Evolutionary conservation across 164 flowering plant genomes (phyloP).

Genomic region (Echeveria elegans): DNA sequence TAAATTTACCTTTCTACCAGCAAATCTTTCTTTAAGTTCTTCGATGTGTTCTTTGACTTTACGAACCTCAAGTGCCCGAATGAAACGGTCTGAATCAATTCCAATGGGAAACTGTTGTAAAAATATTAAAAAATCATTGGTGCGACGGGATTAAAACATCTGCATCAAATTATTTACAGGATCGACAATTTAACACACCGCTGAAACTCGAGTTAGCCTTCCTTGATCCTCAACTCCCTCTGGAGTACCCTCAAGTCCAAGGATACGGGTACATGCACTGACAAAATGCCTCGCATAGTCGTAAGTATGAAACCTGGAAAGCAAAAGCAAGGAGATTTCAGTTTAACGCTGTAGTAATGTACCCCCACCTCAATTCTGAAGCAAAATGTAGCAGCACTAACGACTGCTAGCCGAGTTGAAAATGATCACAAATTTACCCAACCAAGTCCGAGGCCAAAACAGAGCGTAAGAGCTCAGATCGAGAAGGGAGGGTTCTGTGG

Average conservation of each 20-base stretch:
- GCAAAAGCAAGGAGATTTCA: background rate
- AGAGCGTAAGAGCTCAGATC: constrained; percentile 74
- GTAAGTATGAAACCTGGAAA: constrained; percentile 84
- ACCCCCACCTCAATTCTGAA: too few relatives aligned
- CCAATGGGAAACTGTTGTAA: constrained; percentile 81
- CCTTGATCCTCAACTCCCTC: constrained; percentile 98
- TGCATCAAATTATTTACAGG: background rate
- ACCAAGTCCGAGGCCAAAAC: constrained; percentile 94
- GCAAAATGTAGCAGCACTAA: background rate
- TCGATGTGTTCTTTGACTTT: constrained; percentile 54
- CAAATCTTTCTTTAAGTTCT: constrained; percentile 67
- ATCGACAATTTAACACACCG: constrained; percentile 34
- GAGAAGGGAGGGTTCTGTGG: constrained; percentile 83
- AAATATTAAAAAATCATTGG: background rate
- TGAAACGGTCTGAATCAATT: constrained; percentile 87
- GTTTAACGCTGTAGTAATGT: too few relatives aligned
- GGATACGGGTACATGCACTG: constrained; percentile 96
- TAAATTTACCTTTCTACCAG: constrained; percentile 58
- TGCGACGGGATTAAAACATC: constrained; percentile 10
- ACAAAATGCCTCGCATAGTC: constrained; percentile 98
- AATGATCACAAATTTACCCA: constrained; percentile 38
- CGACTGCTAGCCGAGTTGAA: background rate
- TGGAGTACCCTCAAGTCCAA: constrained; percentile 95
- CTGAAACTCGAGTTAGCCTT: constrained; percentile 81
- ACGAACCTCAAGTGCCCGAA: constrained; percentile 60